Conservation (phyloP, 371 early-diverging fungal species). For the Dinochytrium kinnereticum region DNA sequence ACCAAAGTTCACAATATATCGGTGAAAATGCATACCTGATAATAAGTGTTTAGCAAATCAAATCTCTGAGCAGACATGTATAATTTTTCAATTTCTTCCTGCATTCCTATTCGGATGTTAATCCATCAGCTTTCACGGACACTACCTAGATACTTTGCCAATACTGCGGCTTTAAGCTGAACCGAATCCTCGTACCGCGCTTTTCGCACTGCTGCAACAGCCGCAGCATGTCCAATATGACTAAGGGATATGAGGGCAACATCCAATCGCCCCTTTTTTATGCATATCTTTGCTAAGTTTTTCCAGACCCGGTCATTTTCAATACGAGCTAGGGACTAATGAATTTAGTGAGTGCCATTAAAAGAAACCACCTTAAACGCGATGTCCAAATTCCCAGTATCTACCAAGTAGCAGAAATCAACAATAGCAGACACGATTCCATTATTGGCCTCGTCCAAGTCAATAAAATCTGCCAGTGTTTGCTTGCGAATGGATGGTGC, state of each 20-base stretch:
- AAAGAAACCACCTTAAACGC: conserved; percentile 48
- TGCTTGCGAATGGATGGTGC: neutral
- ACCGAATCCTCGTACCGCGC: conserved; percentile 19
- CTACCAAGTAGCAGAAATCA: conserved; percentile 54
- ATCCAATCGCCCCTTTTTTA: conserved; percentile 47
- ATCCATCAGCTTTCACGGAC: neutral
- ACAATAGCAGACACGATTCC: conserved; percentile 41
- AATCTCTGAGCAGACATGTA: conserved; percentile 31
- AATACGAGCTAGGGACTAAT: conserved; percentile 48
- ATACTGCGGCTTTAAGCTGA: conserved; percentile 31
- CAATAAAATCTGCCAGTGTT: conserved; percentile 40
- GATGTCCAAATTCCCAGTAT: conserved; percentile 53
- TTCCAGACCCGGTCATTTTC: conserved; percentile 54
- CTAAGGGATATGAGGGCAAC: conserved; percentile 51
- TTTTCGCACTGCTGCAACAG: conserved; percentile 36
- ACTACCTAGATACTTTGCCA: conserved; percentile 49
- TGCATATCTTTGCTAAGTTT: conserved; percentile 55
- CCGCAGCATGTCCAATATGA: conserved; percentile 52
- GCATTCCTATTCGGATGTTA: conserved; percentile 36
- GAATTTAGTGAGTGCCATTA: neutral
- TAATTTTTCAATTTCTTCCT: conserved; percentile 44
- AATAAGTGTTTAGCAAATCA: conserved; percentile 41
- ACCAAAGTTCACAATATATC: conserved; percentile 2
- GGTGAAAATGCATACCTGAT: conserved; percentile 34
- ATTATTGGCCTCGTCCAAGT: conserved; percentile 43